A percentile compares a stretch with the other conserved stretches of the same genome.
Conservation (phyloP, 2,329 filamentous ascomycete genomes). For the Clonostachys solani region DNA sequence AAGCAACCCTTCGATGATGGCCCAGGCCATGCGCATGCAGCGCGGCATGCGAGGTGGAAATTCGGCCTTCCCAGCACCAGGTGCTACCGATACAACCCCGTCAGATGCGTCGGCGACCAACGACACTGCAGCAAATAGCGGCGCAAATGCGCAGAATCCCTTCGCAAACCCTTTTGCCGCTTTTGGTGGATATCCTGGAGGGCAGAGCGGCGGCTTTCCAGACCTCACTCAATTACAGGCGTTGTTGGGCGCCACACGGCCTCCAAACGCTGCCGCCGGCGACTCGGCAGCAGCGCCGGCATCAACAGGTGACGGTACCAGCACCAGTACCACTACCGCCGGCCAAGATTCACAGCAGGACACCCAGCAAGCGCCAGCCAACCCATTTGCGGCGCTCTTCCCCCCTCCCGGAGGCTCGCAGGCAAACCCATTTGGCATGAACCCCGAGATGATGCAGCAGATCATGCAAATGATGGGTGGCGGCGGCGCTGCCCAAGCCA, state of each 20-base stretch:
- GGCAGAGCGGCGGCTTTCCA: conserved; percentile 4
- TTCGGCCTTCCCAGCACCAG: conserved; percentile 79
- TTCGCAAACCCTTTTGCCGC: conserved; percentile 30
- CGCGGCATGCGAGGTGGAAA: conserved; percentile 58
- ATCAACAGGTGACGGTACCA: background rate
- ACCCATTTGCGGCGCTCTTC: conserved; percentile 68
- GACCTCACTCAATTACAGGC: conserved; percentile 6
- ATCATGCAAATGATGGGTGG: conserved; percentile 43
- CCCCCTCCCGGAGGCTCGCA: conserved; percentile 8
- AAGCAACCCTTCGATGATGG: conserved; percentile 81
- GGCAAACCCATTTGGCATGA: conserved; percentile 31
- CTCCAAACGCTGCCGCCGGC: background rate
- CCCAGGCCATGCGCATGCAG: conserved; percentile 80
- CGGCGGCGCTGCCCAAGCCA: conserved; percentile 19
- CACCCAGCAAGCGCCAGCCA: conserved; percentile 26
- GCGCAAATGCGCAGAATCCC: conserved; percentile 28
- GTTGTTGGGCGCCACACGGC: background rate
- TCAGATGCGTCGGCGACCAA: conserved; percentile 28
- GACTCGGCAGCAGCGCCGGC: background rate
- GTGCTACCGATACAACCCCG: conserved; percentile 84
- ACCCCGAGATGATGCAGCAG: conserved; percentile 51
- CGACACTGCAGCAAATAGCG: conserved; percentile 23
- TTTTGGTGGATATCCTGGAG: conserved; percentile 12
- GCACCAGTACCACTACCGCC: background rate
- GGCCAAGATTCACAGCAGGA: conserved; percentile 1